Conservation (phyloP, 257 asterid genomes). For the Nicotiana paniculata region DNA sequence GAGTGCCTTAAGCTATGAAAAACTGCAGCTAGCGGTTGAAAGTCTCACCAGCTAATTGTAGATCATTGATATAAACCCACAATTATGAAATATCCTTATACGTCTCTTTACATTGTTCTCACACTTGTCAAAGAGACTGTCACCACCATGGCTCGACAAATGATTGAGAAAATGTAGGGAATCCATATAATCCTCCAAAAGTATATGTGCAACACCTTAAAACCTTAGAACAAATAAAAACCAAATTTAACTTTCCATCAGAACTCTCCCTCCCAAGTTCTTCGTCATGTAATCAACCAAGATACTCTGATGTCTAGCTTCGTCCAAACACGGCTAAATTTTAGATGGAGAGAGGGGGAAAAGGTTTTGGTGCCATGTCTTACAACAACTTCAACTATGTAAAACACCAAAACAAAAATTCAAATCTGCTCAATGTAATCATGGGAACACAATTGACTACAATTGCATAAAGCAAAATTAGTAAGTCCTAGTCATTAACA, state of each 20-base stretch:
- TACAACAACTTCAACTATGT: background rate
- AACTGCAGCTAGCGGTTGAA: too few species aligned
- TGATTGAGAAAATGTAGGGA: too few species aligned
- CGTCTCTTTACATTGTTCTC: too few species aligned
- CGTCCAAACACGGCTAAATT: background rate
- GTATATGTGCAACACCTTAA: background rate
- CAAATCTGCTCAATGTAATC: background rate
- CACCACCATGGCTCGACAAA: too few species aligned
- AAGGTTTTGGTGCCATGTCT: background rate
- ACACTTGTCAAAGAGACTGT: too few species aligned
- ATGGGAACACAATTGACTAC: background rate
- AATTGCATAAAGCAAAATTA: background rate
- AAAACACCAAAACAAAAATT: background rate
- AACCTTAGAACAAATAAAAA: background rate
- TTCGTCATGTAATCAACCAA: background rate
- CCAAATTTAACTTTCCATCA: background rate
- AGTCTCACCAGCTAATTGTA: too few species aligned
- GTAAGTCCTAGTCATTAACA: background rate
- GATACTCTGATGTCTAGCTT: background rate
- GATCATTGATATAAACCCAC: too few species aligned
- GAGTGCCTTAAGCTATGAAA: too few species aligned
- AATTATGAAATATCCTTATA: too few species aligned
- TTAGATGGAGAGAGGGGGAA: background rate
- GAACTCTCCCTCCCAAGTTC: background rate
- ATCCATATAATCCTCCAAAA: too few species aligned